A percentile compares a stretch with the other conserved stretches of the same genome.
Evolutionary conservation across 2,329 filamentous ascomycete genomes (phyloP).

Genomic region (Aulographum hederae): DNA sequence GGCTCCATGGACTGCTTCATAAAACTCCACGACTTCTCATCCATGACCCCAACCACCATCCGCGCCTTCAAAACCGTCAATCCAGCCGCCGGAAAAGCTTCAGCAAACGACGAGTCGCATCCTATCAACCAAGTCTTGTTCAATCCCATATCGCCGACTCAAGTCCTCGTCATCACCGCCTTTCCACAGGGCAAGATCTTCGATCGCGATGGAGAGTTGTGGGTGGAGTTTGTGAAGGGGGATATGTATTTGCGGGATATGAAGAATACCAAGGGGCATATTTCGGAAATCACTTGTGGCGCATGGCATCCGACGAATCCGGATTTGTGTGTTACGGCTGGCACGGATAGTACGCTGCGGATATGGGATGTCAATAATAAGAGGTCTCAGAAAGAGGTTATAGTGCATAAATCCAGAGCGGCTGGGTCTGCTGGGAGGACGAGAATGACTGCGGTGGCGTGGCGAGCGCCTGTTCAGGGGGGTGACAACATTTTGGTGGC

Average conservation of each 20-base stretch:
- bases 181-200: constrained; percentile 82
- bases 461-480: constrained; percentile 63
- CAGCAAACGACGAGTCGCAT: constrained; percentile 62
- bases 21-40: constrained; percentile 87
- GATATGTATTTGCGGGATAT: constrained; percentile 98
- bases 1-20: constrained; percentile 80
- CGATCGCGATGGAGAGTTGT: constrained; percentile 67
- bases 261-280: constrained; percentile 93
- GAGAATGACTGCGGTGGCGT: constrained; percentile 82
- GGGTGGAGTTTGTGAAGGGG: constrained; percentile 85
- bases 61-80: constrained; percentile 88
- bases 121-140: constrained; percentile 76
- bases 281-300: constrained; percentile 76
- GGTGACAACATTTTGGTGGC: constrained; percentile 62
- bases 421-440: constrained; percentile 76
- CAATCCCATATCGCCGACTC: constrained; percentile 61
- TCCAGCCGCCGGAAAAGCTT: constrained; percentile 58
- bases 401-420: constrained; percentile 89
- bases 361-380: constrained; percentile 96
- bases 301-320: constrained; percentile 80
- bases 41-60: constrained; percentile 87
- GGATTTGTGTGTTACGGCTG: constrained; percentile 75
- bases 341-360: constrained; percentile 83
- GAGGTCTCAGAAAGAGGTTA: constrained; percentile 75
- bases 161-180: constrained; percentile 73